These are phyloP conservation scores for Panicum virgatum DNA, from an alignment of 202 grass and related monocot species.

Conservation along the genomic window DNA sequence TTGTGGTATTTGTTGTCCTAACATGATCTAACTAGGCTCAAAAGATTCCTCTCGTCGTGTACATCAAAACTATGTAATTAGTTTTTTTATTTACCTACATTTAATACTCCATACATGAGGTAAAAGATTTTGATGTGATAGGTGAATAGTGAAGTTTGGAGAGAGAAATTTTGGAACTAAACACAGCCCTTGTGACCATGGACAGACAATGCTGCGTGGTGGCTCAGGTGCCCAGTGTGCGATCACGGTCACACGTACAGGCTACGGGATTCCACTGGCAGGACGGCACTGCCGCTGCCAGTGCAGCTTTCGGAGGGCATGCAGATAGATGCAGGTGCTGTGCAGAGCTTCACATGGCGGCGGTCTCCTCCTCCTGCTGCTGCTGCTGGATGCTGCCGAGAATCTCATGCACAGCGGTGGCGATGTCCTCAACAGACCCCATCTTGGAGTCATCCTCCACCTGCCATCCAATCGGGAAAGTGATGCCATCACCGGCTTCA, in stretches of 20 bases:
- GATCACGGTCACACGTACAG: slow-evolving; percentile 34
- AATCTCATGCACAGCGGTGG: slow-evolving; percentile 75
- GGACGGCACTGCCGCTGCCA: neutral
- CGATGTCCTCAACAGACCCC: slow-evolving; percentile 82
- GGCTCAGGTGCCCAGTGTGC: slow-evolving; percentile 8
- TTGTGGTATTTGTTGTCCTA: too few relatives aligned
- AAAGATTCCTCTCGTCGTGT: too few relatives aligned
- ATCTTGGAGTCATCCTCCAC: slow-evolving; percentile 92
- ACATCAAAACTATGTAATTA: too few relatives aligned
- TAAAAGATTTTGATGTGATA: too few relatives aligned
- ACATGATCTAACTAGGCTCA: too few relatives aligned
- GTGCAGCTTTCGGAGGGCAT: neutral
- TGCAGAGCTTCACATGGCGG: slow-evolving; percentile 41
- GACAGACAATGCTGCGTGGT: too few relatives aligned
- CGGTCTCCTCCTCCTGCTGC: slow-evolving; percentile 46
- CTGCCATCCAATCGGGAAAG: slow-evolving; percentile 51
- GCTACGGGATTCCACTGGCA: slow-evolving; percentile 36
- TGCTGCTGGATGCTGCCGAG: slow-evolving; percentile 60
- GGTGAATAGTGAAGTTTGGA: too few relatives aligned
- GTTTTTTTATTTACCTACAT: too few relatives aligned
- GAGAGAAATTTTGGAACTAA: too few relatives aligned
- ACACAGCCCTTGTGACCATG: too few relatives aligned
- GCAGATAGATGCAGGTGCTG: neutral
- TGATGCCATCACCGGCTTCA: slow-evolving; percentile 12
- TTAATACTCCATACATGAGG: too few relatives aligned